Evolutionary conservation across 1,284 basidiomycete species (phyloP).

Genomic region (Coriolopsis trogii): DNA sequence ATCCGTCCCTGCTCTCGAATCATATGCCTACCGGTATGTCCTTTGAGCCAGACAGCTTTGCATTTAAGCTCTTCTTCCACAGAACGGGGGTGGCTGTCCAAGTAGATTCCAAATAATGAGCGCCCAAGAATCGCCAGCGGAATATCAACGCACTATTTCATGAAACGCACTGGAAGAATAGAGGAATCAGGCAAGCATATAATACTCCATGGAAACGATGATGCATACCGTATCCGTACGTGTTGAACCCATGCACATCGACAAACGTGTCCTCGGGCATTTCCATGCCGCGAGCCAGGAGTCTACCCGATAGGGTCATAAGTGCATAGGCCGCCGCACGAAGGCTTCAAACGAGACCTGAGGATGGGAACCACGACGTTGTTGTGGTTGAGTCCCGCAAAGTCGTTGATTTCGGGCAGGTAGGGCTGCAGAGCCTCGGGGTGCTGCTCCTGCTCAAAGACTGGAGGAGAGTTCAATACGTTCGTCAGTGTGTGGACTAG

Average conservation of each 20-base stretch:
- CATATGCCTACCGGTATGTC: slow-evolving; percentile 58
- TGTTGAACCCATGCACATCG: slow-evolving; percentile 30
- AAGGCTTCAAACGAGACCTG: too few species aligned
- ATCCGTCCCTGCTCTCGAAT: too few species aligned
- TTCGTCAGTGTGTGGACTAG: slow-evolving; percentile 4
- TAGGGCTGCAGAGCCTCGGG: slow-evolving; percentile 40
- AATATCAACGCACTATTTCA: slow-evolving; percentile 36
- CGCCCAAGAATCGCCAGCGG: too few species aligned
- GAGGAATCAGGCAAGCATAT: neutral
- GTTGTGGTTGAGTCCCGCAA: slow-evolving; percentile 36
- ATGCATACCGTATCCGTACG: slow-evolving; percentile 28
- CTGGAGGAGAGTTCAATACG: neutral
- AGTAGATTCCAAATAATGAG: neutral
- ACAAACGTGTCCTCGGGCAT: slow-evolving; percentile 40
- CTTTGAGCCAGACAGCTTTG: slow-evolving; percentile 61
- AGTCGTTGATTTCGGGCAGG: slow-evolving; percentile 44
- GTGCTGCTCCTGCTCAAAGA: slow-evolving; percentile 30
- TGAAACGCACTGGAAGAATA: slow-evolving; percentile 33
- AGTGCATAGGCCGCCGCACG: too few species aligned
- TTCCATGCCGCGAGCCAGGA: slow-evolving; percentile 43
- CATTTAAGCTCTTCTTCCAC: slow-evolving; percentile 53
- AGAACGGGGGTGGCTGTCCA: slow-evolving; percentile 34
- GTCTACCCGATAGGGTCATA: too few species aligned
- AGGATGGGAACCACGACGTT: slow-evolving; percentile 30
- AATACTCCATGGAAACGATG: neutral